Conservation (phyloP, 352 stramenopile genomes). For the Phytophthora quininea region DNA sequence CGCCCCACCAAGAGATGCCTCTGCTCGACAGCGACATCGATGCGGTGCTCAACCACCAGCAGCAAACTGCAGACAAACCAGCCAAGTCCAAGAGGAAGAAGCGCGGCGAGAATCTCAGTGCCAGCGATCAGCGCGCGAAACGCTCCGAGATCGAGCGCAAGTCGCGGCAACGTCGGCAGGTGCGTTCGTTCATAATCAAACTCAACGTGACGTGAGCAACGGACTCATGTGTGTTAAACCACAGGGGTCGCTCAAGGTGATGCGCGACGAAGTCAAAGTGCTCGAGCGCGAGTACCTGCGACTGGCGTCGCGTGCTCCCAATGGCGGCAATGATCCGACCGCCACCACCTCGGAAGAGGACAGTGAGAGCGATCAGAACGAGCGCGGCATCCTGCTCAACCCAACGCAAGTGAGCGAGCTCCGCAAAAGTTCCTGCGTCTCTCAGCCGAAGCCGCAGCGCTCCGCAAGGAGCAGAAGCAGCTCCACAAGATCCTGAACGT, state of each 20-base stretch:
- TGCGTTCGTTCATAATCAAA: conserved; percentile 1
- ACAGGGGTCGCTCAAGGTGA: conserved; percentile 50
- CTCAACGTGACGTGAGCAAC: background rate
- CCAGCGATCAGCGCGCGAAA: conserved; percentile 35
- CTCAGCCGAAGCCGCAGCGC: conserved; percentile 43
- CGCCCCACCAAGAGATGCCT: conserved; percentile 14
- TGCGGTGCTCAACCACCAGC: conserved; percentile 5
- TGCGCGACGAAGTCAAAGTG: conserved; percentile 57
- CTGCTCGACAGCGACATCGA: conserved; percentile 24
- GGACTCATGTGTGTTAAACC: background rate
- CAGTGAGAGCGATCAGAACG: conserved; percentile 18
- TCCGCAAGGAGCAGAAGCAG: conserved; percentile 58
- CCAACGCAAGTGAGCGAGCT: conserved; percentile 35
- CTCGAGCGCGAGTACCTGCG: conserved; percentile 54
- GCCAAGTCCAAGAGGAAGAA: conserved; percentile 12
- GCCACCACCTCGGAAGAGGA: conserved; percentile 17
- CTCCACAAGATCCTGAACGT: conserved; percentile 59
- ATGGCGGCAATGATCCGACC: conserved; percentile 1
- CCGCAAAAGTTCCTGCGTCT: conserved; percentile 44
- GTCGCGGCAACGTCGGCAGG: conserved; percentile 57
- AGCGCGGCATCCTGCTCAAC: conserved; percentile 35
- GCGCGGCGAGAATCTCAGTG: conserved; percentile 1
- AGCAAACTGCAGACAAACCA: background rate
- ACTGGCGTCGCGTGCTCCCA: conserved; percentile 18
- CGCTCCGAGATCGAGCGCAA: conserved; percentile 70